Evolutionary conservation across 1,284 basidiomycete species (phyloP).

Genomic region (Cerrena zonata): DNA sequence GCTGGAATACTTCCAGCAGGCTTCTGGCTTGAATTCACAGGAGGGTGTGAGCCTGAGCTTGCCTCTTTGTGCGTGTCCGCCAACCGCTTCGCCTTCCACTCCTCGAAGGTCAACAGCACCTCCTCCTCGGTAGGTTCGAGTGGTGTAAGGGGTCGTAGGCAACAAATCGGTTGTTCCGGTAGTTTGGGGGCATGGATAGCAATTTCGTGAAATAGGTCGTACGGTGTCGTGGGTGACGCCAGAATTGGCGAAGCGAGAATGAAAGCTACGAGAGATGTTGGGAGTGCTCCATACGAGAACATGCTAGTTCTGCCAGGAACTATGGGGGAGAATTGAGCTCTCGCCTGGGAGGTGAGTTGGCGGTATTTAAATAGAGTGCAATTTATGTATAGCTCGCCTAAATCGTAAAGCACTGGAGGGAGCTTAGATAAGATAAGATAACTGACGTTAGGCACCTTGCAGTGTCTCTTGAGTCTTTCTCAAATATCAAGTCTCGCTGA

Average conservation of each 20-base stretch:
- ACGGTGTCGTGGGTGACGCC: constrained; percentile 38
- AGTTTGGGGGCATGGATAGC: constrained; percentile 40
- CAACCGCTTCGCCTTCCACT: constrained; percentile 76
- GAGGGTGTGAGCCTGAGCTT: constrained; percentile 16
- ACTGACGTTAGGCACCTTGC: too few species aligned
- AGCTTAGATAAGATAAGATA: too few species aligned
- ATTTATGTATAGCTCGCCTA: too few species aligned
- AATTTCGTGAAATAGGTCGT: constrained; percentile 59
- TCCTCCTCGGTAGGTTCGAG: constrained; percentile 52
- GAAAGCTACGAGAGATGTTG: constrained; percentile 33
- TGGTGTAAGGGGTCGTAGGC: constrained; percentile 50
- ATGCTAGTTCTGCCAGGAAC: constrained; percentile 8
- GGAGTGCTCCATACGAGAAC: constrained; percentile 22
- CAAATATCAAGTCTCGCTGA: too few species aligned
- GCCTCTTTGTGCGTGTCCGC: constrained; percentile 26
- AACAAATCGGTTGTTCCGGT: constrained; percentile 58
- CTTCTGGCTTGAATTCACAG: constrained; percentile 11
- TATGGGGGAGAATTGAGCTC: too few species aligned
- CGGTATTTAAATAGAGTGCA: too few species aligned
- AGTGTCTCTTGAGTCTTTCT: too few species aligned
- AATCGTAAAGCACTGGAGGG: too few species aligned
- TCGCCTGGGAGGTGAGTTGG: too few species aligned
- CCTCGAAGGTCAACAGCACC: constrained; percentile 77
- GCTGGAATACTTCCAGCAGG: constrained; percentile 1
- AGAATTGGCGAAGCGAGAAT: constrained; percentile 24